phyloP scores from a whole-genome alignment of 176 grass and related monocot species.

The Coix lacrymajobi region DNA sequence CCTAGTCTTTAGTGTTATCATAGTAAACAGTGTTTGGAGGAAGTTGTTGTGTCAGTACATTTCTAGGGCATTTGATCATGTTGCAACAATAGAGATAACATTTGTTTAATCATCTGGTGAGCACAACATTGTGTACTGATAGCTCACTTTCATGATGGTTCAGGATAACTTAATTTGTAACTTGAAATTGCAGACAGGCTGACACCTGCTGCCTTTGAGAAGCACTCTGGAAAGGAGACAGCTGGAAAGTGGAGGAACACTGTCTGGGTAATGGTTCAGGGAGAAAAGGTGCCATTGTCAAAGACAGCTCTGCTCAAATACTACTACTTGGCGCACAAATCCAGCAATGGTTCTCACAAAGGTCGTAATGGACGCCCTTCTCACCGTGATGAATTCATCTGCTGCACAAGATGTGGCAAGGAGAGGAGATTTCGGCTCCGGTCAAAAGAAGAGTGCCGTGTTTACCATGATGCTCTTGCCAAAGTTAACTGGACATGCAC shows the following conservation, averaged over 20 bases:
- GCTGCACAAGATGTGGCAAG: conserved; percentile 67
- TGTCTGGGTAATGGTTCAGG: conserved; percentile 87
- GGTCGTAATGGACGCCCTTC: conserved; percentile 58
- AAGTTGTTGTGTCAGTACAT: background rate
- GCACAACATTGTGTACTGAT: background rate
- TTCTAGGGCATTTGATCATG: background rate
- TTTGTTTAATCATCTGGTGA: background rate
- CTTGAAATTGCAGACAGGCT: conserved; percentile 68
- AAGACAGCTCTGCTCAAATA: conserved; percentile 85
- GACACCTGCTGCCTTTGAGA: conserved; percentile 94
- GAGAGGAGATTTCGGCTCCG: conserved; percentile 80
- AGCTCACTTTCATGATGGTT: background rate
- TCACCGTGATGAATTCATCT: conserved; percentile 89
- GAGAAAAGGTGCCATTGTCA: conserved; percentile 74
- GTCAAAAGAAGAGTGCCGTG: conserved; percentile 84
- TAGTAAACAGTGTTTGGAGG: background rate
- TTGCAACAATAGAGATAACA: background rate
- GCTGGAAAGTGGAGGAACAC: conserved; percentile 96
- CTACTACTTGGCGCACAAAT: conserved; percentile 61
- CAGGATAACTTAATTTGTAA: background rate
- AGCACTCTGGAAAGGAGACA: conserved; percentile 85
- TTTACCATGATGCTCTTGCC: conserved; percentile 79
- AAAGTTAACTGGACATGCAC: conserved; percentile 76
- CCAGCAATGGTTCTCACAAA: conserved; percentile 55
- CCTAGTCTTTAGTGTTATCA: background rate